These are phyloP conservation scores for Abortiporus biennis DNA, from an alignment of 1,284 basidiomycete species.

Conservation along the genomic window DNA sequence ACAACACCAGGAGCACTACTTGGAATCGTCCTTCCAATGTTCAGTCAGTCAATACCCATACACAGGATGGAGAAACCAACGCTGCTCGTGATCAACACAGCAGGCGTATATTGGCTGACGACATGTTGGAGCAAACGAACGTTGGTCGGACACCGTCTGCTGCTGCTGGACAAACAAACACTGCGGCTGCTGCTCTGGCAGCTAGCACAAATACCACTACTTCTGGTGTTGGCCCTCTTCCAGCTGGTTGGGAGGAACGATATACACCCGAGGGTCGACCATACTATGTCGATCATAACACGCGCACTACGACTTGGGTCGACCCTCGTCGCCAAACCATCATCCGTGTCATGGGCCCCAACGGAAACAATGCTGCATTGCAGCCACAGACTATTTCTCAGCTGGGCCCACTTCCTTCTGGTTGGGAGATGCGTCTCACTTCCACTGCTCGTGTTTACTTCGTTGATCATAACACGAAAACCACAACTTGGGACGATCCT, in stretches of 20 bases:
- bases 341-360: constrained; percentile 72
- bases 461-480: constrained; percentile 94
- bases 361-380: constrained; percentile 65
- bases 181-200: constrained; percentile 28
- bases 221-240: constrained; percentile 70
- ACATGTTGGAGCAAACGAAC: constrained; percentile 44
- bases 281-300: constrained; percentile 97
- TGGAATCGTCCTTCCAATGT: constrained; percentile 70
- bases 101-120: constrained; percentile 54
- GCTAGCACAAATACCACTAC: constrained; percentile 28
- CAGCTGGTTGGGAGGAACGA: constrained; percentile 97
- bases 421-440: constrained; percentile 97
- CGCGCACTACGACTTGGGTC: constrained; percentile 96
- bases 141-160: constrained; percentile 25
- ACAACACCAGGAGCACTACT: constrained; percentile 91
- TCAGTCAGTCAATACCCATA: constrained; percentile 37
- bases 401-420: constrained; percentile 92
- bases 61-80: constrained; percentile 44
- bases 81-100: constrained; percentile 50
- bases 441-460: constrained; percentile 93
- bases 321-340: constrained; percentile 88
- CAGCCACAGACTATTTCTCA: constrained; percentile 83
- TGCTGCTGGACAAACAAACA: constrained; percentile 20
- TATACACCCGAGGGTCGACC: constrained; percentile 96
- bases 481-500: constrained; percentile 96